Conservation (phyloP, 2,329 filamentous ascomycete genomes). For the Trichoderma polysporum region DNA sequence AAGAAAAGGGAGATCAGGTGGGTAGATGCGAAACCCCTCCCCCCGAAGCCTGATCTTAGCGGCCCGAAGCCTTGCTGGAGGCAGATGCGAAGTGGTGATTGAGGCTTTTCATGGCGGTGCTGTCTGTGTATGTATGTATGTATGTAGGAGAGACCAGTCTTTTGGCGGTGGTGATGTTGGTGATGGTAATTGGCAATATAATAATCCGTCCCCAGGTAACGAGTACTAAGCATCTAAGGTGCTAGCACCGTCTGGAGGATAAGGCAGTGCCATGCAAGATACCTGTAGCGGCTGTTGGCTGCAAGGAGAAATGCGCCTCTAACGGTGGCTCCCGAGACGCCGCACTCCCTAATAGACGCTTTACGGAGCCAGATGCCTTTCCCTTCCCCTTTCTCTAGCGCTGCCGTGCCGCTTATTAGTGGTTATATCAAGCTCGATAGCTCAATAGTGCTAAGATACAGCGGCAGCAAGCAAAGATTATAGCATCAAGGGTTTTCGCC, state of each 20-base stretch:
- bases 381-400: background rate
- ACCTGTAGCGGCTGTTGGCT: background rate
- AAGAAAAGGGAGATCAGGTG: background rate
- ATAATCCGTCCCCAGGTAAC: background rate
- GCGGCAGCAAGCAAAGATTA: background rate
- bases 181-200: background rate
- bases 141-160: background rate
- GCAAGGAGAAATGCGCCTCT: slow-evolving; percentile 1
- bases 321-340: background rate
- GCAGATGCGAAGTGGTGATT: background rate
- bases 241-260: background rate
- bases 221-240: background rate
- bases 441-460: background rate
- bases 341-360: background rate
- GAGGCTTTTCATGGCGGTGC: background rate
- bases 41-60: background rate
- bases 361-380: background rate
- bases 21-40: background rate
- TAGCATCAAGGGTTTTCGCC: background rate
- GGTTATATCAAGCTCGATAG: background rate
- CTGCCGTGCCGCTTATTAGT: background rate
- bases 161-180: too few species aligned
- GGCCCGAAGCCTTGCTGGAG: background rate
- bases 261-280: slow-evolving; percentile 11
- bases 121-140: background rate